Base-by-base conservation (phyloP, 108 stramenopile species). In the Fragilaria radians region DNA sequence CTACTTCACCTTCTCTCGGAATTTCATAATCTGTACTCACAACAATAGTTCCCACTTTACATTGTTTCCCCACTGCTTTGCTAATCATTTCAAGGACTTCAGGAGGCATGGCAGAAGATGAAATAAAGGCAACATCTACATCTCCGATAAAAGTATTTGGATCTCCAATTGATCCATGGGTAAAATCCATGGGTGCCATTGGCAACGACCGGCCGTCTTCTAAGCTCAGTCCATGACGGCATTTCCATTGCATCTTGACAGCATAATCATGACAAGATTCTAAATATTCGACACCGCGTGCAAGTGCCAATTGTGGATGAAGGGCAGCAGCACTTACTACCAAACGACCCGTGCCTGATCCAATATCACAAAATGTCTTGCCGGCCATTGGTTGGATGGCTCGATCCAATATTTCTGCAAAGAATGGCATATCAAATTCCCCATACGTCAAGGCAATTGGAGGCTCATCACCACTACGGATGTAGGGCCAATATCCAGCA, bases 341-440 rank as follows among this genome's bases (percentile, higher is more conserved):
- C n/a, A 78, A 56, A 34, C 77, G 54, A 4, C 77, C 77, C 3
- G 73, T 63, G 3, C 77, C 77, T 63, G 73, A 74, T 25, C 77
- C 77, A 30, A 73, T 66, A 54, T 78, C 77, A 54, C 61, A 60
- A 61, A 78, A 78, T 0, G 57, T 57, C 33, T 55, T 70, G 30
- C 69, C 59, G n/a, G 56, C 57, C 36, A 46, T 63, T 46, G 56
- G 28, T 11, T 48, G 46, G 67, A 67, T 62, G 3, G 73, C 64
- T 47, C 28, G 45, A 46, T 78, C 77, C 26, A 78, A 42, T 24
- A 78, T 34, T n/a, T 60, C 50, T 19, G 57, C 72, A 34, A 78
- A 78, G 36, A 78, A 78, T n/a, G 55, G 59, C 1, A 74, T 30
- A 46, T 78, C 77, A 50, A 78, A 78, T 47, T 78, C 77, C 3